A percentile compares a stretch with the other conserved stretches of the same genome.
Conservation (phyloP, 768 basidiomycete genomes). For the Boletus bicolor region DNA sequence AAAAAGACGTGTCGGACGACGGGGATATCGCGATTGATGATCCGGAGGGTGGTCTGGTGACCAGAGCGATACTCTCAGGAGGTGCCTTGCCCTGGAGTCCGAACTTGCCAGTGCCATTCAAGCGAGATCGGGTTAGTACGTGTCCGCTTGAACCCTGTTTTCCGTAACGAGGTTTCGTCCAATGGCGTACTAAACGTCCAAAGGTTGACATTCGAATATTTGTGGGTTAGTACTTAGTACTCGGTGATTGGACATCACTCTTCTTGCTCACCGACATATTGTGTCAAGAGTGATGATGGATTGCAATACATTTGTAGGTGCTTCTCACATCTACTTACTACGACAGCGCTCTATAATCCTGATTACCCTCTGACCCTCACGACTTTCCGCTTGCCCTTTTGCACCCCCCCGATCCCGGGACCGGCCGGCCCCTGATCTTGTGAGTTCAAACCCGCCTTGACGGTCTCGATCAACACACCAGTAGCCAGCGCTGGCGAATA, state of each 20-base stretch:
- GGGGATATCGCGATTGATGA: background rate
- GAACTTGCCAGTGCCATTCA: background rate
- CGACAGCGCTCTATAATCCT: background rate
- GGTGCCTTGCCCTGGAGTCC: background rate
- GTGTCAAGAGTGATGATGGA: background rate
- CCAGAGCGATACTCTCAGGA: background rate
- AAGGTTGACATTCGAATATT: background rate
- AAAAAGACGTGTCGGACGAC: background rate
- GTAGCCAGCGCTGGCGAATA: slow-evolving; percentile 77
- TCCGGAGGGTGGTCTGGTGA: background rate
- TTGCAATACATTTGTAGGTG: slow-evolving; percentile 21
- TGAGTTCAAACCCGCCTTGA: slow-evolving; percentile 83
- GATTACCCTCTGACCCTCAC: slow-evolving; percentile 63
- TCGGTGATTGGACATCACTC: background rate
- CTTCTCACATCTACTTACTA: slow-evolving; percentile 9
- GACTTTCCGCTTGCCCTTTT: slow-evolving; percentile 80
- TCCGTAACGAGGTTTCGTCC: too few species aligned
- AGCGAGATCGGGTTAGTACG: too few species aligned
- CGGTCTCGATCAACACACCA: slow-evolving; percentile 76
- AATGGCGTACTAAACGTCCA: too few species aligned
- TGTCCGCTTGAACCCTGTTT: too few species aligned
- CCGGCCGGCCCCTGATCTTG: slow-evolving; percentile 45
- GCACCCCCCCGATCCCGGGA: slow-evolving; percentile 32
- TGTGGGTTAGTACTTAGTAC: too few species aligned
- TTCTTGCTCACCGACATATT: background rate